phyloP scores from a whole-genome alignment of 2,329 filamentous ascomycete genomes.

The Aspergillus tubingensis region DNA sequence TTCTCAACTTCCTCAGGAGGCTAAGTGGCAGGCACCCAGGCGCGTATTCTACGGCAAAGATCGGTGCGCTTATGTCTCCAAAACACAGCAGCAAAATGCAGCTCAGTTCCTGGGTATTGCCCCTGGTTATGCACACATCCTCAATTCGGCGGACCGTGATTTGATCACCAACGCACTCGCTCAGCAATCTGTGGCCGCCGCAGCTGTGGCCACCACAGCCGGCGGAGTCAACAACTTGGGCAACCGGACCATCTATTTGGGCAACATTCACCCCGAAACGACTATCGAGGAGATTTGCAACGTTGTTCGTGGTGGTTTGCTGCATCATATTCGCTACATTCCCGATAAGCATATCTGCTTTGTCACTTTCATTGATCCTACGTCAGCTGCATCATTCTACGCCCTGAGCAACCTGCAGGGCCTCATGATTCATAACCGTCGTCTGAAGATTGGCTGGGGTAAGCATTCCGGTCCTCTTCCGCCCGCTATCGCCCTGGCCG shows the following conservation, averaged over 20 bases:
- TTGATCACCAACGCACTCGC: conserved; percentile 94
- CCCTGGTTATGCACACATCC: conserved; percentile 91
- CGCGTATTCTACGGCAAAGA: conserved; percentile 99
- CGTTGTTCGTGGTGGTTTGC: conserved; percentile 88
- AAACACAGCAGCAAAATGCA: conserved; percentile 98
- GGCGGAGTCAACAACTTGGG: conserved; percentile 97
- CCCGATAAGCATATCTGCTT: conserved; percentile 99
- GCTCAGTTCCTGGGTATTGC: conserved; percentile 97
- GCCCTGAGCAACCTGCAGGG: conserved; percentile 96
- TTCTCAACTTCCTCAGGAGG: conserved; percentile 89
- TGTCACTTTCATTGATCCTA: conserved; percentile 98
- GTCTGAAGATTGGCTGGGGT: conserved; percentile 98
- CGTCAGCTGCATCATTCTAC: conserved; percentile 95
- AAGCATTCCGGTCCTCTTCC: conserved; percentile 97
- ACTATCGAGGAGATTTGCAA: conserved; percentile 99
- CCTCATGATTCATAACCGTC: conserved; percentile 97
- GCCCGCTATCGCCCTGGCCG: conserved; percentile 90
- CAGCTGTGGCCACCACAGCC: conserved; percentile 92
- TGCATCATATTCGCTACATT: conserved; percentile 98
- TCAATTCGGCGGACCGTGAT: conserved; percentile 94
- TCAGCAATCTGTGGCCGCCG: conserved; percentile 95
- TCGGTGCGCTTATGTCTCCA: conserved; percentile 95
- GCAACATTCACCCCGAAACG: conserved; percentile 98
- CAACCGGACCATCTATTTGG: conserved; percentile 95
- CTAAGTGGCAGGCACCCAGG: conserved; percentile 93